phyloP scores from a whole-genome alignment of 768 basidiomycete genomes.

The Pulveroboletus sp. region DNA sequence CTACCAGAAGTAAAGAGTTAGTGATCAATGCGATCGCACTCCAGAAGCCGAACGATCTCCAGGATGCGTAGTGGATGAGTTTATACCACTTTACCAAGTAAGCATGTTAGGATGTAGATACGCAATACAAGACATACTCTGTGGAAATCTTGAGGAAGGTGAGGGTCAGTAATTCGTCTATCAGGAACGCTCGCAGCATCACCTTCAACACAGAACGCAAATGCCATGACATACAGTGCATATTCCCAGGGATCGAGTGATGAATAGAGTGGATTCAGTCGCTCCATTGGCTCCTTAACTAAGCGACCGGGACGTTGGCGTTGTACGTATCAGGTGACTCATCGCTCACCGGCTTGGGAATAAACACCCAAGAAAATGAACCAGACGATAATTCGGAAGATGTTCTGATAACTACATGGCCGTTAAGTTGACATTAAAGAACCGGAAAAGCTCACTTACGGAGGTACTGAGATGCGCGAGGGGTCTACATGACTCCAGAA shows the following conservation, averaged over 20 bases:
- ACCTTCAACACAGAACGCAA: constrained; percentile 83
- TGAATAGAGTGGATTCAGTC: constrained; percentile 49
- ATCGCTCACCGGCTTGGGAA: constrained; percentile 69
- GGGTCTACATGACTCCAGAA: constrained; percentile 77
- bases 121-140: constrained; percentile 15
- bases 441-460: constrained; percentile 33
- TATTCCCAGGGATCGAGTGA: constrained; percentile 80
- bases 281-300: constrained; percentile 79
- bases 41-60: constrained; percentile 83
- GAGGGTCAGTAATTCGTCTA: constrained; percentile 38
- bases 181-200: constrained; percentile 10
- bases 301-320: neutral
- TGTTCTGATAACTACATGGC: constrained; percentile 70
- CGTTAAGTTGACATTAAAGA: neutral
- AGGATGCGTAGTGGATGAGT: constrained; percentile 70
- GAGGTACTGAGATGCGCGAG: constrained; percentile 74
- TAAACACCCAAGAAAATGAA: constrained; percentile 74
- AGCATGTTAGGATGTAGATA: neutral
- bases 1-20: constrained; percentile 65
- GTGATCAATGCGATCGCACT: constrained; percentile 65
- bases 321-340: neutral
- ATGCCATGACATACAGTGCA: constrained; percentile 69
- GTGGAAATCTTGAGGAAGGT: constrained; percentile 17
- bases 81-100: constrained; percentile 52
- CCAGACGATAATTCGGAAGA: constrained; percentile 76